Base-by-base conservation (phyloP, 352 stramenopile genomes). In the Phytophthora crassamura region DNA sequence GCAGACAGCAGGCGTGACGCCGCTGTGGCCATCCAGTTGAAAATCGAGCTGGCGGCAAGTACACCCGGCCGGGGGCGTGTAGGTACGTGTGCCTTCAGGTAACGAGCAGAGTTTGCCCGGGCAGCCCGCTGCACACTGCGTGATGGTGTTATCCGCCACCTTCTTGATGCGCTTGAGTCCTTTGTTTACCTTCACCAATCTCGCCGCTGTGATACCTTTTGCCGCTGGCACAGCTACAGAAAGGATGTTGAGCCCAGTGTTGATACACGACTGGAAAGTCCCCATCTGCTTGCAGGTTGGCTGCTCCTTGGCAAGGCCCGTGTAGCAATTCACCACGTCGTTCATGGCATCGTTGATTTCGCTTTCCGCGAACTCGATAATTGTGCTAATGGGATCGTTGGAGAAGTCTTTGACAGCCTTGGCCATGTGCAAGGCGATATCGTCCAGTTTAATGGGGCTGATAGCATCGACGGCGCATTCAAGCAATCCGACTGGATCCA, bases 381-480 rank as follows among this genome's bases (percentile, higher is more conserved):
- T 49, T 12, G 42, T 49, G 42, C 42, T 49, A 10, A 49, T 49
- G 20, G 42, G 42, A 4, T 49, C 42, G 42, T 34, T 49, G 16
- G 42, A 18, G 11, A 49, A 49, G 12, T 49, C 42, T 22, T 49
- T 49, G 7, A 49, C 42, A 3, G 42, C 42, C 14, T 49, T 49
- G 5, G 20, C 42, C 42, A 49, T 49, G 42, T 49, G 34, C 18
- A 9, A 8, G n/a, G 12, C 42, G 20, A 49, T 49, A 20, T 49
- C 42, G 42, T 49, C 42, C 10, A 49, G 42, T 20, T 49, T 49
- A 12, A 49, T 49, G 18, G 42, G 42, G 42, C 42, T 49, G 42
- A 49, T 49, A 10, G 22, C 22, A 22, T 49, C 42, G 11, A 49
- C 42, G 20, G 42, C 42, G 42, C 42, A 49, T 22, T 49, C 42